Percentiles rank a stretch among this genome's conserved stretches.
These are phyloP conservation scores for Nemophila menziesii DNA, from an alignment of 257 asterid species.

Conservation along the genomic window DNA sequence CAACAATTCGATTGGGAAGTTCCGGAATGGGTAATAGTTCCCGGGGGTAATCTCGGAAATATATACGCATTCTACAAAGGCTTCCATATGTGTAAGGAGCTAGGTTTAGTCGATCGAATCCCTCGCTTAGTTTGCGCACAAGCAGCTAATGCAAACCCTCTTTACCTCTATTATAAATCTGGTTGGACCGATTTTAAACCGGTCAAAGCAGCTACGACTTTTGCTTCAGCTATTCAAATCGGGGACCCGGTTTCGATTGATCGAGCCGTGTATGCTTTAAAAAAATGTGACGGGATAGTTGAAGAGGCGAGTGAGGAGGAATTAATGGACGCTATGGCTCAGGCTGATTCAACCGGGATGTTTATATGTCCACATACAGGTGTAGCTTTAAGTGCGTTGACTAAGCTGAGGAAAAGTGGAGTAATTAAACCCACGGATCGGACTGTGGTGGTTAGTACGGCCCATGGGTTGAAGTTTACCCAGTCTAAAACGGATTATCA, in stretches of 20 bases:
- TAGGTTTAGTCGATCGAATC: constrained; percentile 69
- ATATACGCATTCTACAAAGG: constrained; percentile 85
- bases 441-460: constrained; percentile 86
- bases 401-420: constrained; percentile 66
- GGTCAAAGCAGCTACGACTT: constrained; percentile 66
- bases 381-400: constrained; percentile 65
- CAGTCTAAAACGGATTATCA: constrained; percentile 75
- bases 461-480: constrained; percentile 82
- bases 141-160: constrained; percentile 80
- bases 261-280: constrained; percentile 64
- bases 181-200: constrained; percentile 75
- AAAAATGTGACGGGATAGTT: constrained; percentile 57
- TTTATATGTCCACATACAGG: constrained; percentile 90
- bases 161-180: constrained; percentile 52
- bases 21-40: constrained; percentile 87
- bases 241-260: constrained; percentile 88
- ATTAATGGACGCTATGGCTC: constrained; percentile 84
- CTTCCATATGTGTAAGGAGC: constrained; percentile 68
- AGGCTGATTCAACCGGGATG: constrained; percentile 91
- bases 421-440: constrained; percentile 48
- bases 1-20: constrained; percentile 91
- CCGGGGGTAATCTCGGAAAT: constrained; percentile 80
- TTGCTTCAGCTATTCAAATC: constrained; percentile 86
- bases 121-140: constrained; percentile 88
- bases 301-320: constrained; percentile 94